Conservation (phyloP, 805 yeast species). For the Ogataea trehalophila region DNA sequence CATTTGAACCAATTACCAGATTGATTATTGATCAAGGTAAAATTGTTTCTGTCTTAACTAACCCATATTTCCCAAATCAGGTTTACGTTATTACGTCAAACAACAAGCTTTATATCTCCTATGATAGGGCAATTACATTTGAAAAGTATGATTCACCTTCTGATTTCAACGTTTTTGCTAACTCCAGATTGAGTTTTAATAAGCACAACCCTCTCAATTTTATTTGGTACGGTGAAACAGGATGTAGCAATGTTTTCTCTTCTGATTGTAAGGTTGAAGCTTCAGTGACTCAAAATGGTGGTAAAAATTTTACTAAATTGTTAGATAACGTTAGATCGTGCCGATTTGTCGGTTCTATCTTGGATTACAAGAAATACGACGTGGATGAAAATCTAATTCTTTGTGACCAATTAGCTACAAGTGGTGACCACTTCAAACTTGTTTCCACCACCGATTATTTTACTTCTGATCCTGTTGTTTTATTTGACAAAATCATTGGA, state of each 20-base stretch:
- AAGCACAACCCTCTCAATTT: conserved; percentile 50
- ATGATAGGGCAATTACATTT: conserved; percentile 64
- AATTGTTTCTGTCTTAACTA: conserved; percentile 53
- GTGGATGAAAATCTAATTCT: conserved; percentile 48
- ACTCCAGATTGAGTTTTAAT: conserved; percentile 55
- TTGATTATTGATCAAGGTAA: conserved; percentile 35
- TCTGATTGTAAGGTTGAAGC: conserved; percentile 53
- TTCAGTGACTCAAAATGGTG: conserved; percentile 62
- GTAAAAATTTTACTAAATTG: conserved; percentile 54
- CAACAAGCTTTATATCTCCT: conserved; percentile 51
- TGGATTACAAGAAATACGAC: conserved; percentile 29
- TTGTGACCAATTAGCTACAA: conserved; percentile 49
- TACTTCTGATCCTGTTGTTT: conserved; percentile 30
- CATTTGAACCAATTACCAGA: conserved; percentile 32
- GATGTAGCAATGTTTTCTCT: conserved; percentile 44
- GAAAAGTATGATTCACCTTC: conserved; percentile 45
- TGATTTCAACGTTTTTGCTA: conserved; percentile 34
- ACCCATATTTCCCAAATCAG: conserved; percentile 54
- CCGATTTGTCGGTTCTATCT: conserved; percentile 57
- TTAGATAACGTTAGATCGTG: conserved; percentile 54
- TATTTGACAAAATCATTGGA: conserved; percentile 62
- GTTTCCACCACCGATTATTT: conserved; percentile 54
- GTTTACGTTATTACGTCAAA: conserved; percentile 48
- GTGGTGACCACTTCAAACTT: conserved; percentile 19
- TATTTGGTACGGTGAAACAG: conserved; percentile 63